These are phyloP conservation scores for Trypanosoma cruzi DNA, from an alignment of 208 protist genomes.

Conservation along the genomic window DNA sequence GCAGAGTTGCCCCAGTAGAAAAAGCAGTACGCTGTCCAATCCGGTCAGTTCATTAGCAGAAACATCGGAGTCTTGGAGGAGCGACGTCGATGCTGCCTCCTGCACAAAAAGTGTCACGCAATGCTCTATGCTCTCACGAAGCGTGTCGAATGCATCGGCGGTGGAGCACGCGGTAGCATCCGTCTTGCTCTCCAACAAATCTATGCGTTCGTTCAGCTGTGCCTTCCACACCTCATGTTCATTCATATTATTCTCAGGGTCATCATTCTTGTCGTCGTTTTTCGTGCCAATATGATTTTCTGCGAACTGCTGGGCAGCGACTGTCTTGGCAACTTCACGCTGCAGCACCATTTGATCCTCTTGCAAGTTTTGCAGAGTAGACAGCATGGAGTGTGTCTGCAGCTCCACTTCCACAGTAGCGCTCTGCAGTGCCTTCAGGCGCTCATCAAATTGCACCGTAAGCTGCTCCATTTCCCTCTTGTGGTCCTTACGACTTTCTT, in stretches of 20 bases:
- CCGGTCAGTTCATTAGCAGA: constrained; percentile 7
- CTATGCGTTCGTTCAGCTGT: constrained; percentile 2
- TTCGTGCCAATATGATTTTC: neutral
- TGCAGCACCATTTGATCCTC: constrained; percentile 10
- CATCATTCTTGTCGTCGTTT: neutral
- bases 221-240: constrained; percentile 4
- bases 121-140: constrained; percentile 31
- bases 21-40: constrained; percentile 73
- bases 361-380: constrained; percentile 11
- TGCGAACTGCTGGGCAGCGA: neutral
- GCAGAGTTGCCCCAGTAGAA: constrained; percentile 45
- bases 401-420: neutral
- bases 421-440: neutral
- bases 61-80: neutral
- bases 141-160: constrained; percentile 20
- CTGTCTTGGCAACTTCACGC: constrained; percentile 10
- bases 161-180: constrained; percentile 17
- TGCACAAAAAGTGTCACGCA: constrained; percentile 42
- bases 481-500: constrained; percentile 6
- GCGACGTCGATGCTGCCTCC: constrained; percentile 20
- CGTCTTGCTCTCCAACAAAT: constrained; percentile 20
- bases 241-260: neutral
- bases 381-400: constrained; percentile 17
- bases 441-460: constrained; percentile 7
- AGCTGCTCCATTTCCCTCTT: constrained; percentile 1